Base-by-base conservation (phyloP, 768 basidiomycete genomes). In the Termitomyces titanicus region DNA sequence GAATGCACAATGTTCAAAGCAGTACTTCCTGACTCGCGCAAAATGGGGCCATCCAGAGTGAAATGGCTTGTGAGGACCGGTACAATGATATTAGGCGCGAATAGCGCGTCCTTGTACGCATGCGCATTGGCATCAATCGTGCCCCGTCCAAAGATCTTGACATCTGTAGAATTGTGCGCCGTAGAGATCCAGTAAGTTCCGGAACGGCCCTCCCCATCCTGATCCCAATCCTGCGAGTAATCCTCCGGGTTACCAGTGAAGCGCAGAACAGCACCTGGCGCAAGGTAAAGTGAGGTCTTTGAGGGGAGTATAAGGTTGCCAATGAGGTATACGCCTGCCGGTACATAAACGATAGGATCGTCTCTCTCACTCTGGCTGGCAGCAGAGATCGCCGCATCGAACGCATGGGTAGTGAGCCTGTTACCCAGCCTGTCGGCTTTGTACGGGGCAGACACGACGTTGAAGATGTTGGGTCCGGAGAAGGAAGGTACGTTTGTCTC, bases 271-370 rank as follows among this genome's bases (percentile, higher is more conserved):
- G 59, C 47, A 25, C 61, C 61, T n/a, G 61, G 57, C 5, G 63
- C 63, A 24, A 64, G 56, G 34, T 64, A 58, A 29, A 64, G 53
- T 2, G 58, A 51, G 15, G 59, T 58, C 15, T 55, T 60, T 18
- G 61, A 64, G 2, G 63, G 61, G 34, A 64, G 54, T 35, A 64
- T 52, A 27, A 62, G 53, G 42, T 62, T 62, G 25, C 59, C 59
- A 35, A 64, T 49, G 18, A 56, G 42, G 53, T 58, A 62, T 13
- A 57, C 47, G 13, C 59, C 61, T 5, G 58, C 53, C 6, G 61
- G 58, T 25, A 64, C 58, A 46, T 64, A 58, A 11, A 62, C 45
- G 46, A 57, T 47, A 27, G 57, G 55, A 20, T 55, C 34, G 4
- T 54, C 48, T 43, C 47, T 29, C n/a, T 33, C 27, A 44, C 49